Base-by-base conservation (phyloP, 2,329 filamentous ascomycete species). In the Plenodomus tracheiphilus region DNA sequence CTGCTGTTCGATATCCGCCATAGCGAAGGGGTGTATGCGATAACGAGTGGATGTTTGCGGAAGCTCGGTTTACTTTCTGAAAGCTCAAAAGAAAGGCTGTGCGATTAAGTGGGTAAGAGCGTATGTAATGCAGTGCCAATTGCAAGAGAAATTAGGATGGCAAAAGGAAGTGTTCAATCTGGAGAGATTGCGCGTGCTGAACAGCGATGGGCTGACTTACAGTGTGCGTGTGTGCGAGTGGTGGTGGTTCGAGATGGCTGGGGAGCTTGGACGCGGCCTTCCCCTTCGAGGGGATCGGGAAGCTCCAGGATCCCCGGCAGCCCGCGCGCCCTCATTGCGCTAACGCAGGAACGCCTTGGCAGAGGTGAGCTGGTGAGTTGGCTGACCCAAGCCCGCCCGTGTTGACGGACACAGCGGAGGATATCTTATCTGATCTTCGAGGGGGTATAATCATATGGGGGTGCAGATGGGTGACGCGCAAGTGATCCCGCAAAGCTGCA, bases 1-100 rank as follows among this genome's bases (percentile, higher is more conserved):
- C 17, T 61, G 54, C 30, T 65, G 56, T 43, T 67, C 66, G 9
- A 52, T 41, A 41, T 71, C 68, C 49, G 64, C 69, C 69, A 72
- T 65, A 28, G 46, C 32, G 39, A 52, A 8, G 37, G 34, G 40
- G 18, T 19, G 41, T 35, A 17, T 40, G 25, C 16, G 16, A 37
- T 4, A 37, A 18, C 4, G 10, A 35, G 10, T 47, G 40, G 30
- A 8, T 45, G 37, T 16, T 36, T 40, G 39, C 17, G 36, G 41
- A 34, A 38, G 19, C 36, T 25, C 9, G 40, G 20, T 37, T 3
- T 49, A 37, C 37, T 30, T 36, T 10, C 10, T 5, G 22, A 8
- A 32, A 15, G 28, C 28, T 32, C 28, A 32, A n/a, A n/a, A 32
- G 28, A 32, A 32, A 32, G 28, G 28, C 28, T 32, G 28, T 15